phyloP scores from a whole-genome alignment of 768 basidiomycete genomes.

The Collybiopsis luxurians region DNA sequence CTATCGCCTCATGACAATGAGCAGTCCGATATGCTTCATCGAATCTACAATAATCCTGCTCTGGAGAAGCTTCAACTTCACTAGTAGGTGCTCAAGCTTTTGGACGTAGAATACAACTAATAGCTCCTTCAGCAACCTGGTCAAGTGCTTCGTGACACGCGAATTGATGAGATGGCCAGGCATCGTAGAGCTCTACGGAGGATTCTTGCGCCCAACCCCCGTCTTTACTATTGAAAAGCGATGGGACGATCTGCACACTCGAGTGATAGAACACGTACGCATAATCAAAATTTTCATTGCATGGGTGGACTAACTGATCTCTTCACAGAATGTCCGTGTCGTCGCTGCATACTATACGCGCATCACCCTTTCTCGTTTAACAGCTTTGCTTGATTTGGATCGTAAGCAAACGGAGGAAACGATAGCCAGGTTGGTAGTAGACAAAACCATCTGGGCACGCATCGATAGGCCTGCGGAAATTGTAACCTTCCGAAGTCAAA shows the following conservation, averaged over 20 bases:
- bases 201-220: conserved; percentile 72
- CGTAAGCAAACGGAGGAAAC: conserved; percentile 82
- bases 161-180: conserved; percentile 98
- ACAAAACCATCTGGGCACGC: conserved; percentile 90
- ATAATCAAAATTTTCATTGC: neutral
- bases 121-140: conserved; percentile 65
- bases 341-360: conserved; percentile 94
- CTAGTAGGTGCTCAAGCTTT: conserved; percentile 49
- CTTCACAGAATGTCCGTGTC: conserved; percentile 85
- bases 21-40: conserved; percentile 95
- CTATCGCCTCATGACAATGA: conserved; percentile 95
- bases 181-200: conserved; percentile 85
- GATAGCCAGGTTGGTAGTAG: conserved; percentile 86
- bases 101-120: conserved; percentile 12
- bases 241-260: conserved; percentile 94
- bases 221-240: conserved; percentile 78
- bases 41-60: conserved; percentile 76
- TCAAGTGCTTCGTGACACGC: conserved; percentile 90
- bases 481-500: conserved; percentile 81
- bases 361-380: conserved; percentile 81
- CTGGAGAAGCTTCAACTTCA: conserved; percentile 80
- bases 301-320: conserved; percentile 5
- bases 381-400: conserved; percentile 83
- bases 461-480: conserved; percentile 91
- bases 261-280: conserved; percentile 95